Base-by-base conservation (phyloP, 305 asterid species). In the Rubia tinctorum region DNA sequence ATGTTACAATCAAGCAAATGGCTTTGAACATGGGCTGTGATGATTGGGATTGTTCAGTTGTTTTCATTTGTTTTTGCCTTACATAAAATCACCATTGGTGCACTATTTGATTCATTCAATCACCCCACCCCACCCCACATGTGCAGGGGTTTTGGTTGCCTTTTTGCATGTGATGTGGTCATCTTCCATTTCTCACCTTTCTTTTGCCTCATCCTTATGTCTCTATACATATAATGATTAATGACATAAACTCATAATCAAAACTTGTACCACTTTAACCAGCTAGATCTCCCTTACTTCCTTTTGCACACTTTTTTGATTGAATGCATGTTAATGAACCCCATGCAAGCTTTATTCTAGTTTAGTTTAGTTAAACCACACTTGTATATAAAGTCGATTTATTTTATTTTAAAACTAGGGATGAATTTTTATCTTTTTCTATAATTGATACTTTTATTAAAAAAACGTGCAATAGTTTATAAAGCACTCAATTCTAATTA, bases 81-180 rank as follows among this genome's bases (percentile, higher is more conserved):
- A 81, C 76, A 79, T 73, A 73, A 76, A 64, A n/a, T 8, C 13
- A 64, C n/a, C 22, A 64, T 14, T 37, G 53, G 73, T 49, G 22
- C 60, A 56, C 66, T 42, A 40, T 14, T 66, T 66, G 10, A 66
- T 56, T 56, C 66, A 56, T 75, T 77, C 73, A 75, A 65, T 40
- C 51, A 37, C 17, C 53, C 70, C 47, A n/a, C n/a, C n/a, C 22
- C n/a, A 65, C 37, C 37, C 37, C 37, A 30, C 84, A 79, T 81
- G 77, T 61, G 47, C 30, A 64, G 44, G 39, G 72, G 71, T 71
- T 74, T 67, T 58, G 76, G 70, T 71, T 73, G 73, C 84, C 73
- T 79, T 71, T 76, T 64, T 81, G 86, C 87, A 81, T 81, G 86
- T 84, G 83, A 79, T 80, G 80, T 84, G 81, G 66, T 70, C 59